Evolutionary conservation across 108 stramenopile species (phyloP).

Genomic region (Nitzschia palea): DNA sequence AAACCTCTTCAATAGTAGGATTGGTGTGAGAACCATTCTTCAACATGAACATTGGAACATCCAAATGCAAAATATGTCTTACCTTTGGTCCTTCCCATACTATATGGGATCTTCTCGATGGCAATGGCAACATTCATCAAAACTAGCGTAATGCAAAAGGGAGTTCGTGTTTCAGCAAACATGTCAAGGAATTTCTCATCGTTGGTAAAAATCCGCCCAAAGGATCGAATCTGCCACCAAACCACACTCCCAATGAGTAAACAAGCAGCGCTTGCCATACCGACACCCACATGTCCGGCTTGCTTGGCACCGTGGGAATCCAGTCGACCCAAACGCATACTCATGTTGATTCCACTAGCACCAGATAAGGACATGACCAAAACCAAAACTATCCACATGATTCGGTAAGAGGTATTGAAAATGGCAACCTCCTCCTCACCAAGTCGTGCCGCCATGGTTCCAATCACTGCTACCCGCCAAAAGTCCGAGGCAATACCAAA

Average conservation of each 20-base stretch:
- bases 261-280: conserved; percentile 33
- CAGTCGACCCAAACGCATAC: conserved; percentile 41
- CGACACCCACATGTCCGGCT: conserved; percentile 52
- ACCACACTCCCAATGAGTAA: conserved; percentile 43
- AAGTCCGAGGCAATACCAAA: conserved; percentile 70
- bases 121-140: conserved; percentile 77
- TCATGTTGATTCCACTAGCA: conserved; percentile 52
- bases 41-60: not conserved
- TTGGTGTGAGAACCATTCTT: not conserved
- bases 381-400: conserved; percentile 79
- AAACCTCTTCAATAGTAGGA: conserved; percentile 33
- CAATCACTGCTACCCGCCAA: conserved; percentile 75
- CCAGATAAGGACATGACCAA: conserved; percentile 54
- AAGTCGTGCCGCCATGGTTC: conserved; percentile 55
- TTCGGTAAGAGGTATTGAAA: conserved; percentile 82
- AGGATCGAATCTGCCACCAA: conserved; percentile 41
- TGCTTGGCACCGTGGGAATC: conserved; percentile 53
- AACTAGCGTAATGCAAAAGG: conserved; percentile 56
- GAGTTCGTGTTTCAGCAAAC: conserved; percentile 51
- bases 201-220: conserved; percentile 65
- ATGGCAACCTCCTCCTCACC: conserved; percentile 67
- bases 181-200: conserved; percentile 61
- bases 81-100: conserved; percentile 61
- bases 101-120: conserved; percentile 70
- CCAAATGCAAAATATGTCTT: not conserved